phyloP scores from a whole-genome alignment of 2,329 filamentous ascomycete genomes.

The Blumeria graminis region DNA sequence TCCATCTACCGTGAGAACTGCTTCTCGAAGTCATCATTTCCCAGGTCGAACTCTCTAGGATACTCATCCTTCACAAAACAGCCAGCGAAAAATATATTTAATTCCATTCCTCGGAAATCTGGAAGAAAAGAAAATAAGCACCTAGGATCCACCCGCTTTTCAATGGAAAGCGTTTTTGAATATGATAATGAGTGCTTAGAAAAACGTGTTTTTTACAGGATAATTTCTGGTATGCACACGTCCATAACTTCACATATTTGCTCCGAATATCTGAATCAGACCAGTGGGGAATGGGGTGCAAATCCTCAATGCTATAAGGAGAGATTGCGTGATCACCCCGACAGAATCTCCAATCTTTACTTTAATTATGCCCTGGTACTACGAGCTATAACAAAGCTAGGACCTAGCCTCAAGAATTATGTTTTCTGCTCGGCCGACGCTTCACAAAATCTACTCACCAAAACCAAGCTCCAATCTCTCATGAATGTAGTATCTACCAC shows the following conservation, averaged over 20 bases:
- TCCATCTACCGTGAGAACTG: conserved; percentile 95
- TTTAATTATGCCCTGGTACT: conserved; percentile 97
- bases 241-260: conserved; percentile 93
- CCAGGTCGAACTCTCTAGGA: conserved; percentile 31
- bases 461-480: conserved; percentile 56
- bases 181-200: conserved; percentile 77
- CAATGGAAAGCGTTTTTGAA: background rate
- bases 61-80: conserved; percentile 13
- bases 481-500: conserved; percentile 43
- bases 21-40: conserved; percentile 48
- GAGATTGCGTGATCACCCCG: conserved; percentile 63
- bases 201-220: conserved; percentile 93
- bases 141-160: too few species aligned
- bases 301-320: conserved; percentile 75
- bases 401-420: conserved; percentile 54
- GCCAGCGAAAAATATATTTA: conserved; percentile 34
- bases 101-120: conserved; percentile 23
- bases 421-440: conserved; percentile 81
- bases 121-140: conserved; percentile 6
- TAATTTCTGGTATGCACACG: conserved; percentile 93
- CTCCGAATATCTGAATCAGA: conserved; percentile 89
- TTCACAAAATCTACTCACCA: conserved; percentile 54
- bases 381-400: conserved; percentile 74
- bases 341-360: conserved; percentile 90
- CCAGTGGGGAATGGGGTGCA: conserved; percentile 75